These are phyloP conservation scores for Nemania abortiva DNA, from an alignment of 2,329 filamentous ascomycete species.

Conservation along the genomic window DNA sequence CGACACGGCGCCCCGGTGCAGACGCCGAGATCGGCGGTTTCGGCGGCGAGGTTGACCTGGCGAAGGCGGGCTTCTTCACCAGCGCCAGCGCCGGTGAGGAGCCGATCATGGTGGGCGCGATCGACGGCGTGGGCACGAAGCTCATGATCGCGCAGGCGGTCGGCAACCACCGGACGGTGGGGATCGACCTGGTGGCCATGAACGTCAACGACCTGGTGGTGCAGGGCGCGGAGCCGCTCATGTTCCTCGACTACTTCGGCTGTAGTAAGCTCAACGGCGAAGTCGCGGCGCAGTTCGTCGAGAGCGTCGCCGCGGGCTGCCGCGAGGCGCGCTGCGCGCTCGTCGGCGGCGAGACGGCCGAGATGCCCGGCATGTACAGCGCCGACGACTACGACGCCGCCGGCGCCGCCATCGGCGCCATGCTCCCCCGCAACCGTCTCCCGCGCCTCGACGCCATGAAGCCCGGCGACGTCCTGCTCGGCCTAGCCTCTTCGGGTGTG, in stretches of 20 bases:
- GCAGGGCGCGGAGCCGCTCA: constrained; percentile 92
- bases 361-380: constrained; percentile 96
- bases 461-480: constrained; percentile 86
- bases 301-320: constrained; percentile 90
- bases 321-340: constrained; percentile 86
- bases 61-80: constrained; percentile 73
- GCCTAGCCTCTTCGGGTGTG: constrained; percentile 84
- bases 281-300: constrained; percentile 85
- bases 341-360: constrained; percentile 96
- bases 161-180: constrained; percentile 91
- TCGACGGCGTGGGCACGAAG: constrained; percentile 97
- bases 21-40: constrained; percentile 97
- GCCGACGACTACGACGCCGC: constrained; percentile 93
- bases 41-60: constrained; percentile 85
- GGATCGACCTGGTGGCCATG: constrained; percentile 97
- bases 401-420: constrained; percentile 88
- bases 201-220: constrained; percentile 98
- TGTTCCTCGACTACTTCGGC: constrained; percentile 98
- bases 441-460: constrained; percentile 82
- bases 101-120: constrained; percentile 90
- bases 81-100: constrained; percentile 61
- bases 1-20: constrained; percentile 86
- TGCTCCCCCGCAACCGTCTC: constrained; percentile 76
- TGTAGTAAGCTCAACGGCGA: constrained; percentile 87
- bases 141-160: constrained; percentile 94